Conservation (phyloP, 2,329 filamentous ascomycete genomes). For the Lanzia echinophila region DNA sequence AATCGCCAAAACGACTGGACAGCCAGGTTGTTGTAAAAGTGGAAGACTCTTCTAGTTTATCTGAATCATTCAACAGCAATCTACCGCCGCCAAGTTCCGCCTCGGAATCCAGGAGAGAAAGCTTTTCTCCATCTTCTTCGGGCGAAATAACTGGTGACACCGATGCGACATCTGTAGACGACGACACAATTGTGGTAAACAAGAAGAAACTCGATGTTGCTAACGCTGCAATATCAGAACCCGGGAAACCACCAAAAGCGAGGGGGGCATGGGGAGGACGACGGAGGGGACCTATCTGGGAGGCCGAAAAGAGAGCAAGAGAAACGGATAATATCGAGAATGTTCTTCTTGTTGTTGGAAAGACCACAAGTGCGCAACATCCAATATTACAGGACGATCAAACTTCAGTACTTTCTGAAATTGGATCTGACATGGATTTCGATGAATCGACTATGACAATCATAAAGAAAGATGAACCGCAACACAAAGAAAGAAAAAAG, state of each 20-base stretch:
- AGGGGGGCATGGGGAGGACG: constrained; percentile 7
- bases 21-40: constrained; percentile 7
- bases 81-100: constrained; percentile 14
- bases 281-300: constrained; percentile 6
- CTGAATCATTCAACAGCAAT: background rate
- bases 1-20: constrained; percentile 7
- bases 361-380: background rate
- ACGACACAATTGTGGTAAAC: constrained; percentile 27
- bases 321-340: background rate
- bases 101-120: constrained; percentile 8
- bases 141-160: constrained; percentile 17
- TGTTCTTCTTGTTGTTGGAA: background rate
- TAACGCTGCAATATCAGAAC: background rate
- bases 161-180: constrained; percentile 31
- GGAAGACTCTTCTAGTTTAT: constrained; percentile 6
- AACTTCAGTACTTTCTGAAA: constrained; percentile 10
- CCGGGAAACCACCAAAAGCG: background rate
- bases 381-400: constrained; percentile 7
- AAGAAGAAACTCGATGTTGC: background rate
- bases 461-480: constrained; percentile 1
- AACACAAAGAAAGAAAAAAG: constrained; percentile 4
- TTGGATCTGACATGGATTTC: constrained; percentile 11
- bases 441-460: constrained; percentile 12
- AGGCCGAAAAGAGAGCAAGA: constrained; percentile 6
- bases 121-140: constrained; percentile 13